phyloP scores from a whole-genome alignment of 306 rosid species.

The Fragaria ananassa region DNA sequence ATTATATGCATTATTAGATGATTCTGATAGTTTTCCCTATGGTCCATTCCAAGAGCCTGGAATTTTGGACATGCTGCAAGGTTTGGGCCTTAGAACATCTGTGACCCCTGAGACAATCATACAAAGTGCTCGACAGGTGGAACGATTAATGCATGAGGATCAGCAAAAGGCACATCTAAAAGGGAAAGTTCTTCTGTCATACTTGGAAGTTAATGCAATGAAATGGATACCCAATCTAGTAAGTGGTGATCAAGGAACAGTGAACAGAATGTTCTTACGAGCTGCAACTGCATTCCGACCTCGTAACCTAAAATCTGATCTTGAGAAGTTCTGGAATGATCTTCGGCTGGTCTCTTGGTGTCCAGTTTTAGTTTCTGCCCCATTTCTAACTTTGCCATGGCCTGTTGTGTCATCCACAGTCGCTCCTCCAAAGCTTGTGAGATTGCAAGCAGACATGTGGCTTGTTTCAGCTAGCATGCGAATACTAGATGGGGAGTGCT shows the following conservation, averaged over 20 bases:
- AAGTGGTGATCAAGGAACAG: slow-evolving; percentile 59
- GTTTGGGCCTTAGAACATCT: slow-evolving; percentile 85
- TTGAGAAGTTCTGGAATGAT: slow-evolving; percentile 86
- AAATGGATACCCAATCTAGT: slow-evolving; percentile 79
- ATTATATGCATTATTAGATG: slow-evolving; percentile 69
- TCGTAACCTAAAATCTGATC: slow-evolving; percentile 60
- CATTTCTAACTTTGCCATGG: slow-evolving; percentile 85
- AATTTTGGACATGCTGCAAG: slow-evolving; percentile 69
- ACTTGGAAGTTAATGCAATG: slow-evolving; percentile 85
- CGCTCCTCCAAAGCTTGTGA: slow-evolving; percentile 94
- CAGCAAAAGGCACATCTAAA: slow-evolving; percentile 66
- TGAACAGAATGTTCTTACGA: slow-evolving; percentile 69
- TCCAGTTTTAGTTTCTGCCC: slow-evolving; percentile 74
- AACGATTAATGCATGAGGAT: slow-evolving; percentile 71
- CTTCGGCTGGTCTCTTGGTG: slow-evolving; percentile 84
- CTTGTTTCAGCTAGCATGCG: slow-evolving; percentile 97
- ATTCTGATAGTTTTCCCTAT: slow-evolving; percentile 71
- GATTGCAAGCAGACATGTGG: slow-evolving; percentile 78
- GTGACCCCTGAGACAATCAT: slow-evolving; percentile 72
- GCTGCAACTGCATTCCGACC: slow-evolving; percentile 73
- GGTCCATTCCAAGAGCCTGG: slow-evolving; percentile 68
- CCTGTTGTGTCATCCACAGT: slow-evolving; percentile 80
- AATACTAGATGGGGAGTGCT: slow-evolving; percentile 82
- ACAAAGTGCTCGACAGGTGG: slow-evolving; percentile 76
- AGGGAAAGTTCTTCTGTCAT: slow-evolving; percentile 84